A percentile compares a stretch with the other conserved stretches of the same genome.
These are phyloP conservation scores for Calocybe cyanea DNA, from an alignment of 768 basidiomycete genomes.

Conservation along the genomic window DNA sequence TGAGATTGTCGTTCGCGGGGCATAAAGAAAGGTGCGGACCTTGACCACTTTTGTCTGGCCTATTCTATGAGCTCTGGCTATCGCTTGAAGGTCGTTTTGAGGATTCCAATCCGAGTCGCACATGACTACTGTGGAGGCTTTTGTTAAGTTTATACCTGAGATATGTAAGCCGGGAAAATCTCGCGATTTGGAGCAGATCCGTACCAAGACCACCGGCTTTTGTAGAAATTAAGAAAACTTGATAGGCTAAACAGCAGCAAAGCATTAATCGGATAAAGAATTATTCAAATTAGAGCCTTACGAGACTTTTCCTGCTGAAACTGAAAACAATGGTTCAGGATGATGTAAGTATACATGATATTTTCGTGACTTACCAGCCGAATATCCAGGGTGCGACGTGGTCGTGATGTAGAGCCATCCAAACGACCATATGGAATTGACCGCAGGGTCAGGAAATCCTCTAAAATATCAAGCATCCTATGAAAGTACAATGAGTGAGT, in stretches of 20 bases:
- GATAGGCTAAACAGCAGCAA: slow-evolving; percentile 38
- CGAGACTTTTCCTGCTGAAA: slow-evolving; percentile 59
- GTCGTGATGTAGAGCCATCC: slow-evolving; percentile 51
- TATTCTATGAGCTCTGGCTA: slow-evolving; percentile 80
- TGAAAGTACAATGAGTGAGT: slow-evolving; percentile 3
- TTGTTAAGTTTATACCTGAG: slow-evolving; percentile 79
- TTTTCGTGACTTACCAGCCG: slow-evolving; percentile 37
- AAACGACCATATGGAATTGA: slow-evolving; percentile 56
- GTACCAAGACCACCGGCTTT: slow-evolving; percentile 68
- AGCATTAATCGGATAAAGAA: slow-evolving; percentile 4
- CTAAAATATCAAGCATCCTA: slow-evolving; percentile 66
- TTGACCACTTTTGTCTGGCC: slow-evolving; percentile 73
- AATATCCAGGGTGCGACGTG: slow-evolving; percentile 56
- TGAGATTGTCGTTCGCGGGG: not conserved
- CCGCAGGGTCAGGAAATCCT: slow-evolving; percentile 64
- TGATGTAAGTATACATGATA: not conserved
- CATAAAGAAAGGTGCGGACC: slow-evolving; percentile 22
- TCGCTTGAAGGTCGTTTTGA: slow-evolving; percentile 81
- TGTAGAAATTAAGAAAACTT: slow-evolving; percentile 69
- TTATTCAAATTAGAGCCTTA: slow-evolving; percentile 24
- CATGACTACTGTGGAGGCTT: slow-evolving; percentile 76
- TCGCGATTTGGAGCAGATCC: slow-evolving; percentile 17
- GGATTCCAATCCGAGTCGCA: slow-evolving; percentile 71
- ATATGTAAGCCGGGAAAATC: slow-evolving; percentile 22
- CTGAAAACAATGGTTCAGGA: slow-evolving; percentile 18